Evolutionary conservation across 2,329 filamentous ascomycete genomes (phyloP), one percentile per base, ranked within the genome.

Genomic region (Hymenoscyphus linearis): DNA sequence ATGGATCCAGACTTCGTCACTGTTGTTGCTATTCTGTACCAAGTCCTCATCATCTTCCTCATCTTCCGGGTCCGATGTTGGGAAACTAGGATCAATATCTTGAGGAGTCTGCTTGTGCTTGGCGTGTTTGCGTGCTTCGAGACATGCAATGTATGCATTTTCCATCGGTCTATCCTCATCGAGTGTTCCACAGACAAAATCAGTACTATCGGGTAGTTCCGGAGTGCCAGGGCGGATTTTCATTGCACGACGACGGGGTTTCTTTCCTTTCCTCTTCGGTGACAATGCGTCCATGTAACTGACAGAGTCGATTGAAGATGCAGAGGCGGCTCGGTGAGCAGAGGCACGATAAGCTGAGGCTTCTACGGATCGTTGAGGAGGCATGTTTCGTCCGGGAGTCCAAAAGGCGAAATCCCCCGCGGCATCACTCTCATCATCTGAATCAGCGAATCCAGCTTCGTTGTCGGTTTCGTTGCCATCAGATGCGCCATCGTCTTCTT

Each of bases 181-280:
- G 22, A 99, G 81, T 1, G 95, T 99, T 62, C 95, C 95, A 71
- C 95, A 98, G n/a, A 99, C 95, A 67, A 99, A 99, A 74, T 99
- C 95, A 14, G 95, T 98, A 75, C 93, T 97, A 74, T 99, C 95
- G 1, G 95, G 95, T 12, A 99, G 80, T 72, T 96, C 91, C 2
- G 91, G 90, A 0, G 89, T 90, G 26, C 82, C 82, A 44, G 85
- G 82, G 25, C 87, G 87, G 67, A 87, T 85, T 64, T 82, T 84
- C 54, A 81, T 78, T 14, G 74, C 78, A 58, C 68, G 71, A 44
- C 66, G 66, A 55, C 72, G 65, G 26, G 57, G 59, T 60, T 61
- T 67, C 55, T 62, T 65, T 18, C 59, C 31, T 36, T 57, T 44
- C 61, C 34, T 47, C 55, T 57, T 44, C 61, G 55, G 10, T 26